A percentile compares a stretch with the other conserved stretches of the same genome.
Evolutionary conservation across 73 alveolate species (phyloP).

Genomic region (Uronychia setigera): DNA sequence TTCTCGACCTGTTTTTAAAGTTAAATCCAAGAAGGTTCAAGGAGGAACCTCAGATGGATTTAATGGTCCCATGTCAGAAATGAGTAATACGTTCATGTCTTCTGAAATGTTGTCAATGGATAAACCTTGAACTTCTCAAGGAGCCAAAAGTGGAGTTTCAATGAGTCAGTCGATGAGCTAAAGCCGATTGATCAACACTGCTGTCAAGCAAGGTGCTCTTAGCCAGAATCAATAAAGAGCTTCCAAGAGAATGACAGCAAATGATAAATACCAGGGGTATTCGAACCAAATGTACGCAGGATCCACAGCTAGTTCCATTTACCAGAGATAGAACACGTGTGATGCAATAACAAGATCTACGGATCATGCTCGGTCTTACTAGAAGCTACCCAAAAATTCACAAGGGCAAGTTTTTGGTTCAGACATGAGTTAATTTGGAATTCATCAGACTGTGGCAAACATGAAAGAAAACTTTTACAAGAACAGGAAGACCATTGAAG

Average conservation of each 20-base stretch:
- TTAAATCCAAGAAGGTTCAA: not conserved
- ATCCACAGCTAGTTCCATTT: not conserved
- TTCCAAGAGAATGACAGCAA: not conserved
- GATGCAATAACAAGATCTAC: too few species aligned
- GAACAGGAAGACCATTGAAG: too few species aligned
- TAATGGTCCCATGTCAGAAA: not conserved
- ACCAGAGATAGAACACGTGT: too few species aligned
- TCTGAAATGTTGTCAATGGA: not conserved
- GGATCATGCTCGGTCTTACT: too few species aligned
- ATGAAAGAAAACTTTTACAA: not conserved
- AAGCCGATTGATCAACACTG: not conserved
- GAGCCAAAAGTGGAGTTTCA: not conserved
- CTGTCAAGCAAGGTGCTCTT: not conserved
- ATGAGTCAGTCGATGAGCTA: not conserved
- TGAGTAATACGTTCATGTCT: not conserved
- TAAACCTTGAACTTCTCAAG: not conserved
- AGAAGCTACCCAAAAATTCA: not conserved
- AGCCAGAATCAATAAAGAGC: not conserved
- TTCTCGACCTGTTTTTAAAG: constrained; percentile 39
- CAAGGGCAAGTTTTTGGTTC: not conserved
- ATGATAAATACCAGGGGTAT: not conserved
- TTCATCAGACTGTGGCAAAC: not conserved
- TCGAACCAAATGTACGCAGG: not conserved
- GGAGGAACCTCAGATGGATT: not conserved
- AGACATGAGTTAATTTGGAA: not conserved